Conservation (phyloP, 1,139 yeast species). For the Pichia inconspicua region DNA sequence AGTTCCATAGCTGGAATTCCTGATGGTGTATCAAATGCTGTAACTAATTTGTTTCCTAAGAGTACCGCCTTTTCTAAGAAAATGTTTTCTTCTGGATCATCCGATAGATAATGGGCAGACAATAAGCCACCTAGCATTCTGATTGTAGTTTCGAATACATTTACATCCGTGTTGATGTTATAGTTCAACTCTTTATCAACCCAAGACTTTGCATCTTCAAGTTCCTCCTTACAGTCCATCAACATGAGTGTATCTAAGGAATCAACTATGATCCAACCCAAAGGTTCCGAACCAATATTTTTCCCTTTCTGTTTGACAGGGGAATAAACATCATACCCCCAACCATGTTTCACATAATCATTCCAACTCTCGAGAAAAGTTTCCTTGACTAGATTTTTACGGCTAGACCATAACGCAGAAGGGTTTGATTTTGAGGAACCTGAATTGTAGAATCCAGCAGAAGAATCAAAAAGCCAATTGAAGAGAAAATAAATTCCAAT, state of each 20-base stretch:
- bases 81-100: constrained; percentile 41
- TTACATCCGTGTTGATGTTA: constrained; percentile 67
- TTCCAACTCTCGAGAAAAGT: constrained; percentile 76
- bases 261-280: constrained; percentile 95
- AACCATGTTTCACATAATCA: constrained; percentile 67
- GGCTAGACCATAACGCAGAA: constrained; percentile 31
- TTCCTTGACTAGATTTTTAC: constrained; percentile 48
- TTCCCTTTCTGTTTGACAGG: constrained; percentile 57
- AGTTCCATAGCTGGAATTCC: constrained; percentile 78
- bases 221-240: constrained; percentile 68
- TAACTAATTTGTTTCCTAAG: constrained; percentile 42
- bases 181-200: constrained; percentile 51
- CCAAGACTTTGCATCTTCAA: constrained; percentile 65
- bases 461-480: constrained; percentile 8
- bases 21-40: constrained; percentile 55
- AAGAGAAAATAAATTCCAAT: constrained; percentile 2
- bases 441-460: neutral
- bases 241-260: constrained; percentile 75
- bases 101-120: constrained; percentile 69
- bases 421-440: neutral
- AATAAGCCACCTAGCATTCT: constrained; percentile 89
- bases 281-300: constrained; percentile 75
- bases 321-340: constrained; percentile 70
- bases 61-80: constrained; percentile 75
- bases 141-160: constrained; percentile 87